Base-by-base conservation (phyloP, 1,284 basidiomycete genomes). In the Mycosarcoma mackinlayi region DNA sequence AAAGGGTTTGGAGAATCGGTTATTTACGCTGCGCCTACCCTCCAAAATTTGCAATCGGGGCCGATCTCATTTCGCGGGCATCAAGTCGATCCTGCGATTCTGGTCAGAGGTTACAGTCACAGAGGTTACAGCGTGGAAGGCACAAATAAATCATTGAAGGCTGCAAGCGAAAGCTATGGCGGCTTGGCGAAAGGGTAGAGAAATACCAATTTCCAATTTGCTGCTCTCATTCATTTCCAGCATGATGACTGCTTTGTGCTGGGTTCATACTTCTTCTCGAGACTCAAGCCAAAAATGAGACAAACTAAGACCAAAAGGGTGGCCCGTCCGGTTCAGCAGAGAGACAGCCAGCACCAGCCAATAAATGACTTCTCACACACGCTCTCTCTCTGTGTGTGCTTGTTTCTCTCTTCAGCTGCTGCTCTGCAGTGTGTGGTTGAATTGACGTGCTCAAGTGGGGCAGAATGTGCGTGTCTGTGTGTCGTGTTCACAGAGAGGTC, bases 311-410 rank as follows among this genome's bases (percentile, higher is more conserved):
- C 24, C 21, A 42, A 11, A 35, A 35, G 21, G 49, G 39, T 51
- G 49, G 49, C 49, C 35, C 49, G 49, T 41, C 49, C 49, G 38
- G 38, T 28, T 28, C 46, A n/a, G 21, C 18, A 53, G 40, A 10
- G 31, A 35, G 38, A 18, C 23, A 24, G 33, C 8, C 35, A 21
- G 42, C 41, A 19, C 35, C 45, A 47, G 45, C 34, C 45, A 37
- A 44, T 10, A 13, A 31, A 6, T 16, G 9, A 35, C n/a, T n/a
- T n/a, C n/a, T n/a, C n/a, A n/a, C n/a, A n/a, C n/a, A n/a, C n/a
- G n/a, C n/a, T n/a, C n/a, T n/a, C n/a, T n/a, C n/a, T n/a, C n/a
- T n/a, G n/a, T n/a, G n/a, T n/a, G n/a, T 40, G 14, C 4, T 16
- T 23, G 38, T 21, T 38, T 19, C 35, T 38, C n/a, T n/a, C n/a